A percentile compares a stretch with the other conserved stretches of the same genome.
phyloP scores from a whole-genome alignment of 2,329 filamentous ascomycete species.

The Geosmithia putterillii region DNA sequence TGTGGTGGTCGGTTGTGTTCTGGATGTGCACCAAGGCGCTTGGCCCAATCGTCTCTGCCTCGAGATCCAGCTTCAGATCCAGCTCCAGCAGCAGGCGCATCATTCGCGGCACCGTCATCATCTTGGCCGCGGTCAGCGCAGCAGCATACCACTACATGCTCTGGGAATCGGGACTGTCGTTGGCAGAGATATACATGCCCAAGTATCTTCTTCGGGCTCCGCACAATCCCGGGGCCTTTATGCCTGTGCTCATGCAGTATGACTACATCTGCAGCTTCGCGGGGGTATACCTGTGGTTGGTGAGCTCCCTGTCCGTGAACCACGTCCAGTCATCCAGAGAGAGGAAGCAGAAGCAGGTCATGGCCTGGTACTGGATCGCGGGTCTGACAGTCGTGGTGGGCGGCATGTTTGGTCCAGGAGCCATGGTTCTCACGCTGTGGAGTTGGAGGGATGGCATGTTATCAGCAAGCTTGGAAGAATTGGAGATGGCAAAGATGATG shows the following conservation, averaged over 20 bases:
- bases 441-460: constrained; percentile 1
- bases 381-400: not conserved
- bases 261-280: constrained; percentile 11
- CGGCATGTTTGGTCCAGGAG: not conserved
- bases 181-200: constrained; percentile 10
- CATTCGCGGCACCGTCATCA: not conserved
- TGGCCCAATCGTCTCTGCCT: not conserved
- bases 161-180: not conserved
- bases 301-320: constrained; percentile 10
- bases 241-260: constrained; percentile 13
- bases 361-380: not conserved
- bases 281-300: constrained; percentile 11
- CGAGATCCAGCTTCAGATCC: no score
- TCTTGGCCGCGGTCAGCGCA: constrained; percentile 4
- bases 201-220: constrained; percentile 10
- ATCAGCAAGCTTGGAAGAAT: not conserved
- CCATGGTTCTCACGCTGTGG: not conserved
- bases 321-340: constrained; percentile 6
- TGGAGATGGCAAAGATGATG: not conserved
- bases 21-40: constrained; percentile 3
- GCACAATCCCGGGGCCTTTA: constrained; percentile 2
- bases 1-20: constrained; percentile 10
- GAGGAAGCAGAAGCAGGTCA: no score
- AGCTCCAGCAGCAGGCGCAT: not conserved
- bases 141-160: constrained; percentile 9